Evolutionary conservation across 129 eudicot genomes (phyloP), one percentile per base, ranked within the genome.

Genomic region (Flaveria brownii): DNA sequence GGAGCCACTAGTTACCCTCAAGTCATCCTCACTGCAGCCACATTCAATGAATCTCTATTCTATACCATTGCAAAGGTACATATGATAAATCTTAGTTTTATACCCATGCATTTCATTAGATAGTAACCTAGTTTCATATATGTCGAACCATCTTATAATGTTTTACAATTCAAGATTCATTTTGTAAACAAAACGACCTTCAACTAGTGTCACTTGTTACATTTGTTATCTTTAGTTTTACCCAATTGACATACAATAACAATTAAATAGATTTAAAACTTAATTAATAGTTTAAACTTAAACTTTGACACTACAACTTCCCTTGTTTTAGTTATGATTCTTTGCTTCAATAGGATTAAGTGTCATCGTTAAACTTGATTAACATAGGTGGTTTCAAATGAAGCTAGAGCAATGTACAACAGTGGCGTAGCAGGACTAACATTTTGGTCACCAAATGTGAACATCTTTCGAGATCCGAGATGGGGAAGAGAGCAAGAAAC

Each of bases 401-500:
- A 93, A 79, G 98, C 88, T 18, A 86, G 97, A 79, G 97, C 97
- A 28, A 90, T 93, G 98, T 87, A 93, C 80, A 93, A 93, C 70
- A 86, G 85, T 45, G 98, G 98, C 52, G 54, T 60, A 78, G 97
- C 96, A 0, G 97, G 97, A 8, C 67, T 93, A 52, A 93, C 98
- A 68, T 93, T 69, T 78, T 93, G 98, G 98, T 90, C 97, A 73
- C 98, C 98, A 64, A 93, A 93, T 73, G 96, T 93, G 45, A 93
- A 93, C 73, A 90, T 93, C 13, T 87, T 88, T 42, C 80, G 98
- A 26, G 98, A 90, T 60, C 98, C 98, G 0, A 85, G 98, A 69
- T 93, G 97, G 98, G 98, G 98, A 2, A 77, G 98, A 73, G 98
- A 96, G n/a, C 98, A 90, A 69, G 98, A 93, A 82, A 93, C 97